phyloP scores from a whole-genome alignment of 1,284 basidiomycete genomes.

The Malassezia sympodialis region DNA sequence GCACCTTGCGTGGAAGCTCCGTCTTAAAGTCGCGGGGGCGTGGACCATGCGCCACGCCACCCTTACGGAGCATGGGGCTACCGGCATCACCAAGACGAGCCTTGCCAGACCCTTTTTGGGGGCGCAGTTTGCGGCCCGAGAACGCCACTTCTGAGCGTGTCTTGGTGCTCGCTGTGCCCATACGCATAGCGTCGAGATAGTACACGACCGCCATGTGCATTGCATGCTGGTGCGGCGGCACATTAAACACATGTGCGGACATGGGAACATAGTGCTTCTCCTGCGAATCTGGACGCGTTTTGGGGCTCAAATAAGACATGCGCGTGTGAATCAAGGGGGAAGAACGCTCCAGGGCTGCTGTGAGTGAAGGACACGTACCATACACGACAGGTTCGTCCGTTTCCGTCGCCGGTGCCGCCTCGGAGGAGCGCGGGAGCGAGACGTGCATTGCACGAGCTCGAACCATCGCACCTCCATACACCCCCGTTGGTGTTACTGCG shows the following conservation, averaged over 20 bases:
- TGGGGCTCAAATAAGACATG: constrained; percentile 12
- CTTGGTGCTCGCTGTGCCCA: constrained; percentile 83
- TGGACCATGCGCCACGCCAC: constrained; percentile 81
- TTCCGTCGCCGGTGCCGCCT: not conserved
- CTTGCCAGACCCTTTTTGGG: constrained; percentile 80
- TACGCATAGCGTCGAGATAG: constrained; percentile 73
- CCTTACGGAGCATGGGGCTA: constrained; percentile 79
- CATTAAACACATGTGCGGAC: constrained; percentile 69
- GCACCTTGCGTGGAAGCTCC: constrained; percentile 75
- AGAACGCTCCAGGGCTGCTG: constrained; percentile 11
- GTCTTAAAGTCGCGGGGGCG: constrained; percentile 83
- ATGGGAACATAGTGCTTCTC: constrained; percentile 55
- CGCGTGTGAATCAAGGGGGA: constrained; percentile 12
- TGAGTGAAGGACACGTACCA: not conserved
- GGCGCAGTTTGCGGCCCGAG: constrained; percentile 75
- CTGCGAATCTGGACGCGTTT: constrained; percentile 2
- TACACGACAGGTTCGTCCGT: not conserved
- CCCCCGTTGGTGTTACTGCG: not conserved
- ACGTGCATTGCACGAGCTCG: not conserved
- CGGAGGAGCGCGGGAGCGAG: not conserved
- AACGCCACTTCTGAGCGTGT: constrained; percentile 78
- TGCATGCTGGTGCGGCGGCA: constrained; percentile 76
- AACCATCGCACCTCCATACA: not conserved
- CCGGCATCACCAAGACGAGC: constrained; percentile 82
- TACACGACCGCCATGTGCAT: constrained; percentile 86